Base-by-base conservation (phyloP, 1,284 basidiomycete species). In the Bothia castanella region DNA sequence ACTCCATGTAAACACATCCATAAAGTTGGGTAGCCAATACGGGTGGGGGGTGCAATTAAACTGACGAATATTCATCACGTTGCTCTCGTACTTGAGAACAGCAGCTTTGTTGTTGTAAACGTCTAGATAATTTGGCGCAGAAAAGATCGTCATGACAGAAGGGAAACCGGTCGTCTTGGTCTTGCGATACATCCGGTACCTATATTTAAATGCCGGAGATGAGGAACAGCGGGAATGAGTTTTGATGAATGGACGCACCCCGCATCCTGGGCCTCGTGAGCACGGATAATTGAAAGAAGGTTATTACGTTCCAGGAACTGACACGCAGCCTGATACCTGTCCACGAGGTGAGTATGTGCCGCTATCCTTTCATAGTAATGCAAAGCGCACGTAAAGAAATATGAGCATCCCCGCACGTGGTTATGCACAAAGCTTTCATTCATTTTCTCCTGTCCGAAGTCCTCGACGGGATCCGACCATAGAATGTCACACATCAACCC, bases 81-180 rank as follows among this genome's bases (percentile, higher is more conserved):
- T 97, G 67, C 89, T 91, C 70, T 97, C 94, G 68, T 97, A 96
- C 74, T 97, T 96, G 66, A 97, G 82, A 6, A 97, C 93, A 1
- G 94, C 93, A 2, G 93, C 93, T 74, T 96, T 97, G 76, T 97
- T 97, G 70, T 94, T 92, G 72, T 97, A 97, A 31, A 96, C 90
- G 65, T 97, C 93, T 47, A 97, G 85, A 68, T 97, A 97, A 70
- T 97, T 97, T 23, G 93, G 92, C 8, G 93, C 93, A 12, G 89
- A 92, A 72, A 97, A 97, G 61, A 97, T 93, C 40, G 94, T 97
- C 90, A 97, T 96, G 53, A 97, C 92, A 12, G 92, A 94, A 4
- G 94, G 93, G 70, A 87, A 87, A 4, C 85, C 93, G 1, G 93
- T 97, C 40, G 89, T 90, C 70, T 93, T 90, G 16, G 94, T 96